Percentiles rank a stretch among this genome's conserved stretches.
phyloP scores from a whole-genome alignment of 1,284 basidiomycete genomes.

The Rhizopogon hawkerae region DNA sequence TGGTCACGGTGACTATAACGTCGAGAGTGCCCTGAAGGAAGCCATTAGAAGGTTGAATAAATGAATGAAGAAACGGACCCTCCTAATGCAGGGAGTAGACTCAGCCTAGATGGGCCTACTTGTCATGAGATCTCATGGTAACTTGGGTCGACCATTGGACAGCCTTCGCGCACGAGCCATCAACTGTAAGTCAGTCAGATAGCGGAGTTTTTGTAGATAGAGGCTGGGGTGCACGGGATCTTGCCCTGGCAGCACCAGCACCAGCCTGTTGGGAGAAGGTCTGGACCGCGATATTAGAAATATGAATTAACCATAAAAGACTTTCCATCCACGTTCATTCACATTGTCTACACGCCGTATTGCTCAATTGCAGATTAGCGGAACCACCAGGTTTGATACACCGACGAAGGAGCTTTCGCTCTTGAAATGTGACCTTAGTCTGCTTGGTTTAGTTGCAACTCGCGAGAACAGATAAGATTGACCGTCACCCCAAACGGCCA shows the following conservation, averaged over 20 bases:
- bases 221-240: background rate
- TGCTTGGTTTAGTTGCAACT: background rate
- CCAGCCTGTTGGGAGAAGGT: background rate
- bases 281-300: background rate
- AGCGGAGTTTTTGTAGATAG: background rate
- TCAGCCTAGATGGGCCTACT: conserved; percentile 1
- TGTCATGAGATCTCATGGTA: background rate
- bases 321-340: background rate
- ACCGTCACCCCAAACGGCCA: too few species aligned
- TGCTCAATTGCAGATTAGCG: background rate
- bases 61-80: background rate
- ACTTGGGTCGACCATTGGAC: background rate
- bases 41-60: background rate
- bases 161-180: background rate
- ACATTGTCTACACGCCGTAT: conserved; percentile 1
- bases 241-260: background rate
- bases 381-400: background rate
- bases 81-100: background rate
- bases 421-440: background rate
- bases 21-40: background rate
- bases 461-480: conserved; percentile 1
- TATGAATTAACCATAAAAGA: background rate
- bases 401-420: background rate
- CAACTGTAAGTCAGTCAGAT: background rate
- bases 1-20: background rate